Conservation (phyloP, 2,329 filamentous ascomycete genomes). For the Trichoderma cornu-damae region DNA sequence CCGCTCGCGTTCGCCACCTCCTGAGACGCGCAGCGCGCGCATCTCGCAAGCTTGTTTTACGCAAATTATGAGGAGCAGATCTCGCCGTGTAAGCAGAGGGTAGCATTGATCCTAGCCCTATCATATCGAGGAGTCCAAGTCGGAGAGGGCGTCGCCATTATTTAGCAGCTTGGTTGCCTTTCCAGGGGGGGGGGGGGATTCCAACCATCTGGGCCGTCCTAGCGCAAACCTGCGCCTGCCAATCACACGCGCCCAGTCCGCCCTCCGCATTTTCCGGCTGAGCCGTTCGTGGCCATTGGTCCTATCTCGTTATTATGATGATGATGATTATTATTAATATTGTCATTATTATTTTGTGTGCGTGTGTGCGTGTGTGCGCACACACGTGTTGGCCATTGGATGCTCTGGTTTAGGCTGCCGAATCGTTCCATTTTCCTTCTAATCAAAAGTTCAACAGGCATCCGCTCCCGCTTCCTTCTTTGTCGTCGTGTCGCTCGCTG, state of each 20-base stretch:
- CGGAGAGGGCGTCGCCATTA: too few relatives aligned
- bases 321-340: too few relatives aligned
- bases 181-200: constrained; percentile 1
- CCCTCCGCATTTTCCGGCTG: constrained; percentile 14
- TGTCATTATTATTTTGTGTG: too few relatives aligned
- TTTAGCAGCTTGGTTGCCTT: too few relatives aligned
- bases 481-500: background rate
- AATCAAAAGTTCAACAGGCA: background rate
- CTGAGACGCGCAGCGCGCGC: constrained; percentile 1
- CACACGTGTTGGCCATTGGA: background rate
- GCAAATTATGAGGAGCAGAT: background rate
- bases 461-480: background rate
- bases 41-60: background rate
- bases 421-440: constrained; percentile 10
- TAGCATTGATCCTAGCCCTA: constrained; percentile 15
- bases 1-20: constrained; percentile 11
- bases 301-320: background rate
- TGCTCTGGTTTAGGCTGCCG: background rate
- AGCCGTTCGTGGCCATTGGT: background rate
- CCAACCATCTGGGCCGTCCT: constrained; percentile 17
- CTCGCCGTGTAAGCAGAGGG: constrained; percentile 11
- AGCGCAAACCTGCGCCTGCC: constrained; percentile 13
- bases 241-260: background rate
- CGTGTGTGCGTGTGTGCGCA: too few relatives aligned
- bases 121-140: background rate